Conservation (phyloP, 2,329 filamentous ascomycete species). For the Leptographium flavum region DNA sequence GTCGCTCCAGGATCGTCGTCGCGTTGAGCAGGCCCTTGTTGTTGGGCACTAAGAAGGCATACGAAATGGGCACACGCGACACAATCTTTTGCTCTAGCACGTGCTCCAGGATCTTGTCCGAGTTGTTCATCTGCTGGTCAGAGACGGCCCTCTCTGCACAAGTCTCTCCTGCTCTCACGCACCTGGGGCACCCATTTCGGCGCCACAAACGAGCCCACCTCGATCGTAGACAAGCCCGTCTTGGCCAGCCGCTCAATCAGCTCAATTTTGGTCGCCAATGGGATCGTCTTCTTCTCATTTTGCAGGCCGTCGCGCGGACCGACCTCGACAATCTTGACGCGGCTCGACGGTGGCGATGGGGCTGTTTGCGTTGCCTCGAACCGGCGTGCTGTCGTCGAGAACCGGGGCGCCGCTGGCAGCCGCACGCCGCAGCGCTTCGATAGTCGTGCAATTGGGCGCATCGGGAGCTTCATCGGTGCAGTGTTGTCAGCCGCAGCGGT, state of each 20-base stretch:
- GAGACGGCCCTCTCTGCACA: background rate
- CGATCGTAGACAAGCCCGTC: slow-evolving; percentile 59
- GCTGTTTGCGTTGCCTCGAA: background rate
- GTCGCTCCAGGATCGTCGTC: slow-evolving; percentile 32
- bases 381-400: slow-evolving; percentile 1
- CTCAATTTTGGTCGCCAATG: slow-evolving; percentile 60
- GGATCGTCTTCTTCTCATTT: slow-evolving; percentile 62
- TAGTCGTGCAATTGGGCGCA: background rate
- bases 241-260: slow-evolving; percentile 54
- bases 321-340: slow-evolving; percentile 54
- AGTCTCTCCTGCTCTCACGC: background rate
- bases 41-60: slow-evolving; percentile 73
- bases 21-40: slow-evolving; percentile 56
- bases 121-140: slow-evolving; percentile 56
- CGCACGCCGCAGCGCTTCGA: background rate
- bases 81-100: slow-evolving; percentile 43
- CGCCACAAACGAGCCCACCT: slow-evolving; percentile 70
- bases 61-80: slow-evolving; percentile 46
- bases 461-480: slow-evolving; percentile 16
- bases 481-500: background rate
- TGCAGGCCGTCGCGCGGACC: slow-evolving; percentile 78
- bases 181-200: slow-evolving; percentile 72
- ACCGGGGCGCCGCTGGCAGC: background rate
- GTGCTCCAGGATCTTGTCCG: slow-evolving; percentile 57
- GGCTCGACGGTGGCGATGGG: slow-evolving; percentile 3